A percentile compares a stretch with the other conserved stretches of the same genome.
Evolutionary conservation across 2,329 filamentous ascomycete species (phyloP).

Genomic region (Mycosphaerella sp.): DNA sequence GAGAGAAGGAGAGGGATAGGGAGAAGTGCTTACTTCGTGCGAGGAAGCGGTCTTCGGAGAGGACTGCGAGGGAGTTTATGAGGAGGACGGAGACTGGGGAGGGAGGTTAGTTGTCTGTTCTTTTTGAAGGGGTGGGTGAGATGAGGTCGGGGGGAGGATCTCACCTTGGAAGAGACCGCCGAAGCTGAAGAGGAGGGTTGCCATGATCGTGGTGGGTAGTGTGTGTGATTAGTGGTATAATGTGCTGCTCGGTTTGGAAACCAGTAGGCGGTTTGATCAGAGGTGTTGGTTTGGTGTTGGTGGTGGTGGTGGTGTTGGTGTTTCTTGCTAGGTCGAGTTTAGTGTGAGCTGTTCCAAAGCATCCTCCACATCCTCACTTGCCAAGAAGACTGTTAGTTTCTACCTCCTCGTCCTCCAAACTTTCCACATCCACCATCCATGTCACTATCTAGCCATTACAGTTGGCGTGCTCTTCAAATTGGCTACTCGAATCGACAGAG

Average conservation of each 20-base stretch:
- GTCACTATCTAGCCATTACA: conserved; percentile 18
- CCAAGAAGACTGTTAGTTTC: not conserved
- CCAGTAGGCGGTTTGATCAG: conserved; percentile 1
- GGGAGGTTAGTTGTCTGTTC: conserved; percentile 16
- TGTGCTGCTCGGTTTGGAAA: not conserved
- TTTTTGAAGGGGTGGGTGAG: conserved; percentile 4
- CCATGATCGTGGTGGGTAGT: conserved; percentile 16
- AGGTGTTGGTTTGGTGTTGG: conserved; percentile 5
- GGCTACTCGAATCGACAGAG: conserved; percentile 9
- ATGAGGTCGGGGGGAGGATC: conserved; percentile 12
- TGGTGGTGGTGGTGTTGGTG: too few relatives aligned
- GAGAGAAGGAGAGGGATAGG: not conserved
- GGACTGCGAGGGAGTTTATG: conserved; percentile 86
- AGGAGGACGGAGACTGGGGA: conserved; percentile 69
- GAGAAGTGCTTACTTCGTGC: conserved; percentile 56
- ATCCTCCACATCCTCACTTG: not conserved
- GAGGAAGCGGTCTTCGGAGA: conserved; percentile 92
- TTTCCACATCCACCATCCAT: conserved; percentile 9
- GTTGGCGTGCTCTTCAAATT: conserved; percentile 22
- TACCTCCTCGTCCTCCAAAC: not conserved
- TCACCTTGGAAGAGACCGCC: conserved; percentile 68
- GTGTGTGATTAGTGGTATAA: not conserved
- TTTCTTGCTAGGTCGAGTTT: not conserved
- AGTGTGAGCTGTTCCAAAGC: not conserved
- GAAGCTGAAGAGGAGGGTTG: conserved; percentile 57